These are phyloP conservation scores for Huntiella moniliformis DNA, from an alignment of 2,329 filamentous ascomycete species.

Conservation along the genomic window DNA sequence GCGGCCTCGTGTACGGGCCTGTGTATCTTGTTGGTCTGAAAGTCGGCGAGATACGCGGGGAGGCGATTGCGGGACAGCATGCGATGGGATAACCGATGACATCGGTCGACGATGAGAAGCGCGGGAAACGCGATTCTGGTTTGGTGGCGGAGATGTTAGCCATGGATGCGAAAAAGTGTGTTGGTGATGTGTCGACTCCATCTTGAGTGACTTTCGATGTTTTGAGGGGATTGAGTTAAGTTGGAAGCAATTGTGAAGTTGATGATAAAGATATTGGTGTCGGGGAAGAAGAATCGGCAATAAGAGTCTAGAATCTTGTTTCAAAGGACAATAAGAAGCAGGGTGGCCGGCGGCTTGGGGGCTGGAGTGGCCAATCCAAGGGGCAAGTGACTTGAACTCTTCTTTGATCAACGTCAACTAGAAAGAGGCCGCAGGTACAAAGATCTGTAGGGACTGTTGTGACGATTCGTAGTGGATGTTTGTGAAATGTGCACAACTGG, in stretches of 20 bases:
- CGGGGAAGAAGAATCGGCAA: background rate
- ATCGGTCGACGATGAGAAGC: conserved; percentile 31
- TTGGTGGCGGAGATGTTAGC: conserved; percentile 7
- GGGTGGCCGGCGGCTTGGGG: too few species aligned
- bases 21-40: conserved; percentile 35
- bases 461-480: too few species aligned
- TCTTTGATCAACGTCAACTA: too few species aligned
- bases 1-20: conserved; percentile 16
- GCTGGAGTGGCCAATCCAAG: too few species aligned
- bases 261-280: too few species aligned
- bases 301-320: background rate
- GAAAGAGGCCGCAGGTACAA: too few species aligned
- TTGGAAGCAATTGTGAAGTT: background rate
- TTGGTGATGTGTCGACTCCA: conserved; percentile 10
- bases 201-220: conserved; percentile 1
- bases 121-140: conserved; percentile 10
- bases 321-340: too few species aligned
- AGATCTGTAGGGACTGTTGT: too few species aligned
- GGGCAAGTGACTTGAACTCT: too few species aligned
- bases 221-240: background rate
- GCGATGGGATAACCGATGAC: conserved; percentile 29
- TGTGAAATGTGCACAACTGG: too few species aligned
- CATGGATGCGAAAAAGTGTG: conserved; percentile 8
- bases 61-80: conserved; percentile 29
- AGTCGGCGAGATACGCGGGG: conserved; percentile 32